Base-by-base conservation (phyloP, 129 eudicot species). In the Rutidosis leptorrhynchoides region DNA sequence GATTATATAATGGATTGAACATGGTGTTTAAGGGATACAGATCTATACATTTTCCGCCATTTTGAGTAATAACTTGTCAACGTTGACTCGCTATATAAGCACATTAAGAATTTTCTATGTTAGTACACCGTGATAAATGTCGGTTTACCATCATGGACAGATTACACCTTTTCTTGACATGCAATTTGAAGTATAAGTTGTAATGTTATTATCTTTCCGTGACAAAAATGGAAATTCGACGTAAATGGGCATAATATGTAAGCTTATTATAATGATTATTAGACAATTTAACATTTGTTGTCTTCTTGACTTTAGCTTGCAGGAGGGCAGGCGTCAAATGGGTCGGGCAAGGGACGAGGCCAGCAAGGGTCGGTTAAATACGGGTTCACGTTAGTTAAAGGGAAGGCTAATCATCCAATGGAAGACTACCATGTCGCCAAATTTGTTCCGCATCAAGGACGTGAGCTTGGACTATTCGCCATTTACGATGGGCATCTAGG, bases 341-440 rank as follows among this genome's bases (percentile, higher is more conserved):
- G 81, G 54, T 67, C 90, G 56, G 97, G 96, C 51, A 91, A 91
- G 75, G 90, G 96, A 27, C 87, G 81, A 71, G 87, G 95, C 70
- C 58, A 65, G 22, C 84, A 76, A 14, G 86, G 94, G 58, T 69
- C 80, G 29, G 73, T 83, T 12, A 91, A 77, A 55, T 85, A 73
- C 42, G 97, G 97, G 45, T 86, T 71, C 79, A 75, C 76, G 70
- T 79, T 90, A 6, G 83, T 86, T 28, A 86, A 90, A 69, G 97
- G 97, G 60, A 90, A 90, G 53, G 95, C 97, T 52, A 86, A 76
- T 78, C 97, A 90, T 78, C 95, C 97, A 3, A 90, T 90, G 97
- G 97, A 90, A 74, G 97, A 90, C 75, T 90, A 74, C 77, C 90
- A 86, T 76, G 95, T 90, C 45, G 83, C 97, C 54, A 86, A 90